Evolutionary conservation across 2,329 filamentous ascomycete genomes (phyloP).

Genomic region (Calonectria henricotiae): DNA sequence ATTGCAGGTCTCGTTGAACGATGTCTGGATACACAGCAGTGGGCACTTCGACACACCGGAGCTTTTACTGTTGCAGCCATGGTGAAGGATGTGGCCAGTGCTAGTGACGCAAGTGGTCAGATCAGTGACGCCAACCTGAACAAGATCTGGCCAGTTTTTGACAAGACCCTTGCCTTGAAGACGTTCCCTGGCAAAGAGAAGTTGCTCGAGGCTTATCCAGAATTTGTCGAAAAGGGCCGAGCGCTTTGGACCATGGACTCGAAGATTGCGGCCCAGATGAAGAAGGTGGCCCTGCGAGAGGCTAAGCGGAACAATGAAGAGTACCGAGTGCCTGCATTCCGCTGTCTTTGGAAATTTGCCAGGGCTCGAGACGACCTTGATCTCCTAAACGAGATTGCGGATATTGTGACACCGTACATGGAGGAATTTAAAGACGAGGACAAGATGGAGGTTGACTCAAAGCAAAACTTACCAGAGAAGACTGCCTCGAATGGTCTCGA

Average conservation of each 20-base stretch:
- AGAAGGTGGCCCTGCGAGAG: conserved; percentile 88
- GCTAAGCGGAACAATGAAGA: conserved; percentile 91
- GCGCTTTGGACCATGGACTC: conserved; percentile 71
- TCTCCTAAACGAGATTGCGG: conserved; percentile 77
- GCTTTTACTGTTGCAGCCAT: conserved; percentile 86
- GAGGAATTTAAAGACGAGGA: conserved; percentile 73
- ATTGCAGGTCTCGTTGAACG: conserved; percentile 79
- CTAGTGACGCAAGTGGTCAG: conserved; percentile 71
- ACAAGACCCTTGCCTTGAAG: conserved; percentile 87
- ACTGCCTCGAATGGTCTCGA: conserved; percentile 69
- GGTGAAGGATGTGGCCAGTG: conserved; percentile 76
- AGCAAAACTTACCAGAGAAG: conserved; percentile 62
- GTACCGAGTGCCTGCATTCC: conserved; percentile 85
- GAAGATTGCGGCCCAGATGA: conserved; percentile 75
- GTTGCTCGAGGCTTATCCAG: conserved; percentile 84
- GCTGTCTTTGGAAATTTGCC: conserved; percentile 81
- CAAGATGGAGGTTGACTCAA: conserved; percentile 79
- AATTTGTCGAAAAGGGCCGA: conserved; percentile 79
- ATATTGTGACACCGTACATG: conserved; percentile 76
- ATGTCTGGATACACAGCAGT: conserved; percentile 85
- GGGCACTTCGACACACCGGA: conserved; percentile 91
- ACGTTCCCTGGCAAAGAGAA: conserved; percentile 95
- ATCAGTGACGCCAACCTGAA: conserved; percentile 75
- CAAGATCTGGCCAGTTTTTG: conserved; percentile 85
- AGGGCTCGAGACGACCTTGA: conserved; percentile 78